A percentile compares a stretch with the other conserved stretches of the same genome.
Conservation (phyloP, 345 rosid species). For the Eucalyptus viminalis region DNA sequence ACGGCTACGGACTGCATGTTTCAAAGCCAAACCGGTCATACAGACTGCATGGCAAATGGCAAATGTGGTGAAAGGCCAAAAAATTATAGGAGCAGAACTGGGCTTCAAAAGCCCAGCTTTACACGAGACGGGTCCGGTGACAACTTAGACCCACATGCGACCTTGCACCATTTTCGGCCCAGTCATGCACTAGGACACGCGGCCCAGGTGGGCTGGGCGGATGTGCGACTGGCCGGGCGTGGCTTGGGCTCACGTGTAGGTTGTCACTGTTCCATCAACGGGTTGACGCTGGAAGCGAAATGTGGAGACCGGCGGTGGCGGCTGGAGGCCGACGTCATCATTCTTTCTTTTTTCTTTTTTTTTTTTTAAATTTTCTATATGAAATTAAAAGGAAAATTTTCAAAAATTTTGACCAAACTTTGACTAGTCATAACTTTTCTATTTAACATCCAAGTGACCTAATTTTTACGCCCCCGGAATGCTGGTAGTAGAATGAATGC, state of each 20-base stretch:
- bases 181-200: neutral
- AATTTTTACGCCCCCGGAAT: neutral
- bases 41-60: neutral
- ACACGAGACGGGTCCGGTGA: rapidly evolving
- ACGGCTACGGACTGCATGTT: no score
- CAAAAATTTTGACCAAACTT: no score
- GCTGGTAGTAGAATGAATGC: neutral
- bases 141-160: neutral
- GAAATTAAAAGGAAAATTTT: no score
- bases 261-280: neutral
- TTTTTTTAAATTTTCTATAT: no score
- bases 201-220: neutral
- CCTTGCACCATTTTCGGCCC: neutral
- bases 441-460: no score
- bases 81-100: neutral
- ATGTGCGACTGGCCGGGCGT: no score
- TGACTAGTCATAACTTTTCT: neutral
- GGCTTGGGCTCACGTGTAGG: neutral
- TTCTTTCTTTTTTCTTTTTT: no score
- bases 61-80: neutral
- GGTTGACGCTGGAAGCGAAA: neutral
- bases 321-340: neutral
- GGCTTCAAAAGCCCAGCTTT: neutral
- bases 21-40: no score
- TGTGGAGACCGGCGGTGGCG: neutral